Conservation (phyloP, 2,329 filamentous ascomycete species). For the Trichophyton simii region DNA sequence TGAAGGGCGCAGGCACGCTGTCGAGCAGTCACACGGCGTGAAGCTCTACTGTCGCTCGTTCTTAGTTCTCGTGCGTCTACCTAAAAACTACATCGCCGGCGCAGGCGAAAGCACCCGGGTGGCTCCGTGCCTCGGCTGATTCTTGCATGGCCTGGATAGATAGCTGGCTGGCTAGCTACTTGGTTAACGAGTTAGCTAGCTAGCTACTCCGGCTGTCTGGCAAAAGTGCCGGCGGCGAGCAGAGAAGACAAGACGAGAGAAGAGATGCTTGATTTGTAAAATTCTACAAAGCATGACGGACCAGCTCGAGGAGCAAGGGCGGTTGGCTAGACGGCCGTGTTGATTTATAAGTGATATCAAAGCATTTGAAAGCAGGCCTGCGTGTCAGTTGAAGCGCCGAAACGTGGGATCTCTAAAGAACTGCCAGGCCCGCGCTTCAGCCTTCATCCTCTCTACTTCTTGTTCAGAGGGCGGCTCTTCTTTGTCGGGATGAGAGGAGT, state of each 20-base stretch:
- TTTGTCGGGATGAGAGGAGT: constrained; percentile 37
- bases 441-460: background rate
- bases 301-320: background rate
- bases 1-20: too few species aligned
- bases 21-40: background rate
- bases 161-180: too few species aligned
- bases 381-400: background rate
- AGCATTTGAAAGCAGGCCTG: background rate
- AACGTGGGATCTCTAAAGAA: background rate
- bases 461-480: background rate
- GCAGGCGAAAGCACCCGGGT: background rate
- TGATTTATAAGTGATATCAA: background rate
- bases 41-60: too few species aligned
- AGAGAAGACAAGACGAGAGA: background rate
- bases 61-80: too few species aligned
- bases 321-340: background rate
- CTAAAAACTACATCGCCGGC: too few species aligned
- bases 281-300: background rate
- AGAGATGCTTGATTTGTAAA: background rate
- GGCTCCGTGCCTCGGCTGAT: background rate
- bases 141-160: background rate
- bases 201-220: too few species aligned
- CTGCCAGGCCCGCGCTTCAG: background rate
- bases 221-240: too few species aligned
- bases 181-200: too few species aligned